Evolutionary conservation across 306 rosid genomes (phyloP).

Genomic region (Dryas alaskensis): DNA sequence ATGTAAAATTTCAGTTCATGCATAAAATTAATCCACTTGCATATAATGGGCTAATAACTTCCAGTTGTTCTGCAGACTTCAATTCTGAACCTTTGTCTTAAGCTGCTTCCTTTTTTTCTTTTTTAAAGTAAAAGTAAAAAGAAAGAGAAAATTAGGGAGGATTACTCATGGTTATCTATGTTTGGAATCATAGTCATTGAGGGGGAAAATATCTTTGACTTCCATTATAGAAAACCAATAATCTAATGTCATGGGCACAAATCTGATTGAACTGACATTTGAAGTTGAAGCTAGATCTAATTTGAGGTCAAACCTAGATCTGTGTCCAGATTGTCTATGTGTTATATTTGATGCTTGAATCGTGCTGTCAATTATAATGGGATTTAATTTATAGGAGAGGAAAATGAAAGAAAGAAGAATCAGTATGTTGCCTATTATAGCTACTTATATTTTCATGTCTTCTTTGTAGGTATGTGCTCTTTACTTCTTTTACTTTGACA

Average conservation of each 20-base stretch:
- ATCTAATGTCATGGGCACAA: neutral
- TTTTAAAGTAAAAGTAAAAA: neutral
- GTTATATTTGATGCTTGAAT: neutral
- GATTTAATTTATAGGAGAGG: neutral
- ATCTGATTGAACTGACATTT: neutral
- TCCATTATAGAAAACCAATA: neutral
- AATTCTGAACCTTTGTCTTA: neutral
- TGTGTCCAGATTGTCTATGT: neutral
- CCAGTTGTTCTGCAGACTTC: neutral
- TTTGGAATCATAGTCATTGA: neutral
- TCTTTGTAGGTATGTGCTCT: slow-evolving; percentile 73
- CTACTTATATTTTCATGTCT: slow-evolving; percentile 18
- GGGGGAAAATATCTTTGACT: neutral
- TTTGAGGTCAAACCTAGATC: neutral
- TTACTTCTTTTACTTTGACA: slow-evolving; percentile 64
- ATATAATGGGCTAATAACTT: neutral
- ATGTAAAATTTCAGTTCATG: neutral
- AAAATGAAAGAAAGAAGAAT: neutral
- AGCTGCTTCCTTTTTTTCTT: neutral
- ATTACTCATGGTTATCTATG: neutral
- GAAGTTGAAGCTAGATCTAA: neutral
- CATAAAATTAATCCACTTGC: neutral
- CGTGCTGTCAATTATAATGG: neutral
- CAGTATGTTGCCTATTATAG: neutral
- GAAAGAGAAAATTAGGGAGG: neutral